Evolutionary conservation across 164 flowering plant genomes (phyloP).

Genomic region (Chloranthus sessilifolius): DNA sequence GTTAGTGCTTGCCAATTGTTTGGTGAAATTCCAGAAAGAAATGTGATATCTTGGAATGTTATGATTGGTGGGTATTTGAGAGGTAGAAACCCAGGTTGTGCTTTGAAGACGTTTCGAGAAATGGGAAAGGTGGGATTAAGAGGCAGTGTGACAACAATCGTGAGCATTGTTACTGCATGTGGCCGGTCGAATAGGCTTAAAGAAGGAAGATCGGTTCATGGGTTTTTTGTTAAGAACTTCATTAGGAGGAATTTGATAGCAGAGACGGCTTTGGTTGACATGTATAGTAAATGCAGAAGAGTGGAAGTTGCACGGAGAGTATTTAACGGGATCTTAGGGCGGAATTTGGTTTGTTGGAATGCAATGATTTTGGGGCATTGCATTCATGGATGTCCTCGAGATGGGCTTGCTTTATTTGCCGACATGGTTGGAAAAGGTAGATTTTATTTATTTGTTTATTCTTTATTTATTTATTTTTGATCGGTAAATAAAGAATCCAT

Average conservation of each 20-base stretch:
- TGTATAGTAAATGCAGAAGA: constrained; percentile 62
- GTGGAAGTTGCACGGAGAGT: constrained; percentile 37
- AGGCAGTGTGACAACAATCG: constrained; percentile 43
- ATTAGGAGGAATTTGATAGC: constrained; percentile 32
- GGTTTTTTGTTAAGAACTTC: constrained; percentile 26
- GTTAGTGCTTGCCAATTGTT: constrained; percentile 38
- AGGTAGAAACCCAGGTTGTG: constrained; percentile 47
- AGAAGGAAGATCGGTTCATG: constrained; percentile 76
- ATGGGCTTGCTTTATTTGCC: constrained; percentile 48
- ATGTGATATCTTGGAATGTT: constrained; percentile 60
- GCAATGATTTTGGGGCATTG: constrained; percentile 73
- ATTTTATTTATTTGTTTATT: background rate
- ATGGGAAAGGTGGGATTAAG: constrained; percentile 36
- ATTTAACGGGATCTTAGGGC: constrained; percentile 38
- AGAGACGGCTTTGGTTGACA: constrained; percentile 52
- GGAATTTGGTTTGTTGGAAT: constrained; percentile 69
- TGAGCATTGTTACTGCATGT: constrained; percentile 48
- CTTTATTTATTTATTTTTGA: no score
- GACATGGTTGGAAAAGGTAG: constrained; percentile 28
- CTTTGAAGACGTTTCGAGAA: constrained; percentile 53
- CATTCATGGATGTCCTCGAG: constrained; percentile 54
- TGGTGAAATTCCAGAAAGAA: constrained; percentile 55
- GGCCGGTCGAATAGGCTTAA: constrained; percentile 55
- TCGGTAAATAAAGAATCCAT: no score
- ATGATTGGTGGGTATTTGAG: constrained; percentile 56